Base-by-base conservation (phyloP, 768 basidiomycete genomes). In the Lactarius sp. region DNA sequence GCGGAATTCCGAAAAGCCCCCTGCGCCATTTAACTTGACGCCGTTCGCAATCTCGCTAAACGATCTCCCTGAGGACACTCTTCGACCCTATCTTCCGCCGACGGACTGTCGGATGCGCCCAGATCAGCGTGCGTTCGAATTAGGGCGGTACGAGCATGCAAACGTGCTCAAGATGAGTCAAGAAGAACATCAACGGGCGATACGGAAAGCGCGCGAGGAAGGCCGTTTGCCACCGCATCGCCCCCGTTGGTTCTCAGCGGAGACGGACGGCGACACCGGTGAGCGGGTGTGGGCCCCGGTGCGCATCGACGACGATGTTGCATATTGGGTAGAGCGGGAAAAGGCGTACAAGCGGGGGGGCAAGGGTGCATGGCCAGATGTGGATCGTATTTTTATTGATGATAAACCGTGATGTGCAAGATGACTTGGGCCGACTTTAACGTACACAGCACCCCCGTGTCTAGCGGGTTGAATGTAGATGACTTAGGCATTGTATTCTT, bases 41-140 rank as follows among this genome's bases (percentile, higher is more conserved):
- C 95, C 94, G 0, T 98, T 88, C 72, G 94, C 96, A 1, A 84
- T 97, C 66, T 92, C 93, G 0, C 78, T 97, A 64, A 98, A 98
- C 71, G 86, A 96, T 71, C 90, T 90, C 62, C 92, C 93, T 0
- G 75, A 77, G 42, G 82, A 85, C 10, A 82, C 82, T 3, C 76
- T 98, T 13, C 79, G 79, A 61, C 85, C 86, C 5, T 92, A 83
- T 72, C 68, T 98, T 2, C 86, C 87, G 34, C 91, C 92, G 1
- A 98, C 95, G 3, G 95, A 98, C 74, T 98, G 94, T 71, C 84
- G 96, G 4, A 75, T 97, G 33, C 84, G 95, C 0, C 94, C 94
- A 0, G 95, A 98, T 72, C 94, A 97, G 73, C 82, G 95, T 33
- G 94, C 95, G 31, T 98, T 98, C 73, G 95, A 98, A 78, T 71